Base-by-base conservation (phyloP, 345 rosid species). In the Euclidium syriacum region DNA sequence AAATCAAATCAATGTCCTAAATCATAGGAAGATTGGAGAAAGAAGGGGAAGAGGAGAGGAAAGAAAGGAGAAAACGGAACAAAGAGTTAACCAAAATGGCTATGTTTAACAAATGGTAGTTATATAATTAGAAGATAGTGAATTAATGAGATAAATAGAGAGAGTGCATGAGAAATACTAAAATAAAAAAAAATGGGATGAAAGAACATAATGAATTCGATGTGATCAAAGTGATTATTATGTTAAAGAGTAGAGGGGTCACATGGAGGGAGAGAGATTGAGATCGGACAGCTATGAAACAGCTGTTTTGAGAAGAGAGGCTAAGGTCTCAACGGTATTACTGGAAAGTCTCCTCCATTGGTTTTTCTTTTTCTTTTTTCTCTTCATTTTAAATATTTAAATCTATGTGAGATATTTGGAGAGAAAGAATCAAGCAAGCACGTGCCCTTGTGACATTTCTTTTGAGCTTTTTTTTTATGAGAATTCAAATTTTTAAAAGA, bases 221-320 rank as follows among this genome's bases (percentile, higher is more conserved):
- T 33, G 49, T 33, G 71, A 56, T 62, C 44, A 62, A 56, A 64
- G 64, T 71, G 70, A 62, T 68, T 53, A 35, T 43, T 27, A 20
- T 55, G 25, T 67, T 46, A 72, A n/a, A n/a, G 74, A 76, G 78
- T 75, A 76, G 78, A 83, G 80, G 78, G 84, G 80, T 82, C 83
- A 65, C 67, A 65, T 65, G 64, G 81, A 8, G 68, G 7, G 32
- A 44, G 52, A 44, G 52, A 62, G 44, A 55, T 34, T 44, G 69
- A 52, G 78, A 67, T 76, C 54, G 70, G 82, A 87, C 98, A 91
- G 89, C 94, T 83, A 84, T 42, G 47, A 72, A 16, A 77, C 87
- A 87, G 95, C 96, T 85, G 89, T 70, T 75, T 62, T 15, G 76
- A 79, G 68, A 77, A 78, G 53, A 58, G 78, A 49, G 73, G 67